phyloP scores from a whole-genome alignment of 768 basidiomycete genomes.

The Leccinum longicurvipes region DNA sequence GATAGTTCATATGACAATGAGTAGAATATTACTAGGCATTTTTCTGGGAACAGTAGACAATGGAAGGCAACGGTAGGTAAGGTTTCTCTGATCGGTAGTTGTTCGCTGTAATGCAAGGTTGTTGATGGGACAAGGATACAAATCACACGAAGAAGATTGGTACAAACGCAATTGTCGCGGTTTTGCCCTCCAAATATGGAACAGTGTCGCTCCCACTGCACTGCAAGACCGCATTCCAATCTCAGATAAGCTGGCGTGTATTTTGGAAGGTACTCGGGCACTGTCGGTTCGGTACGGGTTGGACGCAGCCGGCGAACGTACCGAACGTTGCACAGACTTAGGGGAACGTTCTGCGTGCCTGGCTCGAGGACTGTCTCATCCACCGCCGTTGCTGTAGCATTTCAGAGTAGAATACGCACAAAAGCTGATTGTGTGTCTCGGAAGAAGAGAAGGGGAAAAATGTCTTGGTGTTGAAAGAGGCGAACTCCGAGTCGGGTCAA shows the following conservation, averaged over 20 bases:
- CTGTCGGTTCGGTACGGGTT: not conserved
- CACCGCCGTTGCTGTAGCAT: not conserved
- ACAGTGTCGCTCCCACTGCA: not conserved
- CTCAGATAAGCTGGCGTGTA: too few relatives aligned
- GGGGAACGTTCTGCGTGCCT: not conserved
- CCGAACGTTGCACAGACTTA: not conserved
- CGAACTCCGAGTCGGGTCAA: not conserved
- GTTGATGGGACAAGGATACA: not conserved
- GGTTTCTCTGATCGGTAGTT: too few relatives aligned
- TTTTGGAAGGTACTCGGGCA: too few relatives aligned
- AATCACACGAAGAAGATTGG: not conserved
- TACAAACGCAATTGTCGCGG: too few relatives aligned
- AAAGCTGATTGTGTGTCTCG: slow-evolving; percentile 4
- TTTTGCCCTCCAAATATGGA: not conserved
- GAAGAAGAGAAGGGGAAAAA: not conserved
- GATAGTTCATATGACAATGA: not conserved
- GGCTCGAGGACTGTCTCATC: not conserved
- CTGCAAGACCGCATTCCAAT: not conserved
- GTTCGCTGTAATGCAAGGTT: not conserved
- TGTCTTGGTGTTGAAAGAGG: not conserved
- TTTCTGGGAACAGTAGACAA: too few relatives aligned
- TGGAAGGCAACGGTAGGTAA: too few relatives aligned
- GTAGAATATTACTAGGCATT: too few relatives aligned
- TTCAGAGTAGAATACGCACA: not conserved
- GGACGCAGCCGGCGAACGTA: not conserved